A percentile compares a stretch with the other conserved stretches of the same genome.
phyloP scores from a whole-genome alignment of 768 basidiomycete genomes.

The Xerocomellus intermedius region DNA sequence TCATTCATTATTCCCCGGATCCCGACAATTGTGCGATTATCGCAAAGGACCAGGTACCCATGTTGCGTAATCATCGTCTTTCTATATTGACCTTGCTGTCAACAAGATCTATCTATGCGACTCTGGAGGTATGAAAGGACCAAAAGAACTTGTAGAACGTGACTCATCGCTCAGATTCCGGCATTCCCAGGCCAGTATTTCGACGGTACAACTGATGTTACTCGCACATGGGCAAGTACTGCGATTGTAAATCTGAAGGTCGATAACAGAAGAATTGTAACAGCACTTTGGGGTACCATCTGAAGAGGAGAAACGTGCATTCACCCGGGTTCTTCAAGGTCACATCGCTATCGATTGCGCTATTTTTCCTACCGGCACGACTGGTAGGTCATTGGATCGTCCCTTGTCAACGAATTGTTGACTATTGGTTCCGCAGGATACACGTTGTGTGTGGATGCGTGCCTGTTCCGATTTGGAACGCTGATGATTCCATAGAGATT shows the following conservation, averaged over 20 bases:
- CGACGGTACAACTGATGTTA: conserved; percentile 96
- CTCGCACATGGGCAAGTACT: conserved; percentile 72
- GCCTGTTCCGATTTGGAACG: not conserved
- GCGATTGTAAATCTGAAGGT: not conserved
- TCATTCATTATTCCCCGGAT: conserved; percentile 92
- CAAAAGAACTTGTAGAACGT: not conserved
- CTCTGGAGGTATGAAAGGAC: conserved; percentile 63
- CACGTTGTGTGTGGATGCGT: conserved; percentile 42
- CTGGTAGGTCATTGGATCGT: conserved; percentile 43
- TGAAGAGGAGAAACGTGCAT: conserved; percentile 78
- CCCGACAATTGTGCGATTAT: conserved; percentile 71
- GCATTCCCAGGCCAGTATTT: conserved; percentile 63
- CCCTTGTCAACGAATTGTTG: not conserved
- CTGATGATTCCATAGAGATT: conserved; percentile 51
- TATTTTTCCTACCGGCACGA: conserved; percentile 79
- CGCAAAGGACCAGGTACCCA: conserved; percentile 63
- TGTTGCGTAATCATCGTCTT: not conserved
- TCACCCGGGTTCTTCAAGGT: conserved; percentile 89
- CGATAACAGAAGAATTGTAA: not conserved
- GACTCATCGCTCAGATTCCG: not conserved
- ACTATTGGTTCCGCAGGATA: conserved; percentile 40
- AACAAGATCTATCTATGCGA: conserved; percentile 74
- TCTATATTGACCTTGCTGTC: conserved; percentile 37
- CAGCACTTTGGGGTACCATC: conserved; percentile 90
- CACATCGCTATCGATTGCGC: conserved; percentile 87